Percentiles rank a stretch among this genome's conserved stretches.
These are phyloP conservation scores for Lecanicillium sp. DNA, from an alignment of 2,329 filamentous ascomycete genomes.

Conservation along the genomic window DNA sequence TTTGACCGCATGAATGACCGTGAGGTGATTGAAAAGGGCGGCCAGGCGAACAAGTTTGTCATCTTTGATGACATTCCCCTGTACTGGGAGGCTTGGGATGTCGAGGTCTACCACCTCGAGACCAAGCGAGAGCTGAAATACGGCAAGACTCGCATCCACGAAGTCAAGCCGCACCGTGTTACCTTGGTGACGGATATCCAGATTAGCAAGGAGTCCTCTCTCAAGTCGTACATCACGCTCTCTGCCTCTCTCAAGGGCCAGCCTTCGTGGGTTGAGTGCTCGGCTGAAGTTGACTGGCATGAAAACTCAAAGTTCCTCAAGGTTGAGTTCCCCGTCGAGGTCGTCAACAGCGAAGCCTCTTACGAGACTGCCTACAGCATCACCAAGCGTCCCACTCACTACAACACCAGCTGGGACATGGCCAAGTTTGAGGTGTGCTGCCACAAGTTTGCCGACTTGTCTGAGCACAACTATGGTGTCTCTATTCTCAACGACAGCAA, in stretches of 20 bases:
- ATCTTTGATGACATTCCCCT: constrained; percentile 96
- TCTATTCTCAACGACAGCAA: constrained; percentile 93
- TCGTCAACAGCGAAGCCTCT: constrained; percentile 83
- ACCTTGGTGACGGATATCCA: constrained; percentile 77
- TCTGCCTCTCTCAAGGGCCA: constrained; percentile 56
- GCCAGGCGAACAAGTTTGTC: constrained; percentile 83
- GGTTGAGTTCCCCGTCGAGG: constrained; percentile 92
- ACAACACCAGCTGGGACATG: constrained; percentile 97
- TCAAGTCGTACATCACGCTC: constrained; percentile 80
- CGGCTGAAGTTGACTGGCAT: constrained; percentile 89
- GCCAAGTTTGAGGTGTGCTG: constrained; percentile 96
- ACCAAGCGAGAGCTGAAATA: constrained; percentile 70
- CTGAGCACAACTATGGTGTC: constrained; percentile 81
- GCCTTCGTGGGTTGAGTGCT: constrained; percentile 63
- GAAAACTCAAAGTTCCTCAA: constrained; percentile 98
- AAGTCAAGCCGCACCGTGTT: constrained; percentile 66
- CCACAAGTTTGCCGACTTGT: constrained; percentile 89
- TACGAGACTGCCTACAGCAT: constrained; percentile 96
- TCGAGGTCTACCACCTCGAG: constrained; percentile 91
- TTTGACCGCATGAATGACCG: constrained; percentile 66
- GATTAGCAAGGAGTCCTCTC: constrained; percentile 79
- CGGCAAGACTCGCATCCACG: constrained; percentile 61
- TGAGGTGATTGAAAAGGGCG: constrained; percentile 66
- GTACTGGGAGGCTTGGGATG: constrained; percentile 97
- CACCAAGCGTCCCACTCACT: constrained; percentile 84